A percentile compares a stretch with the other conserved stretches of the same genome.
Evolutionary conservation across 495 filamentous ascomycete genomes (phyloP).

Genomic region (Sordaria brevicollis): DNA sequence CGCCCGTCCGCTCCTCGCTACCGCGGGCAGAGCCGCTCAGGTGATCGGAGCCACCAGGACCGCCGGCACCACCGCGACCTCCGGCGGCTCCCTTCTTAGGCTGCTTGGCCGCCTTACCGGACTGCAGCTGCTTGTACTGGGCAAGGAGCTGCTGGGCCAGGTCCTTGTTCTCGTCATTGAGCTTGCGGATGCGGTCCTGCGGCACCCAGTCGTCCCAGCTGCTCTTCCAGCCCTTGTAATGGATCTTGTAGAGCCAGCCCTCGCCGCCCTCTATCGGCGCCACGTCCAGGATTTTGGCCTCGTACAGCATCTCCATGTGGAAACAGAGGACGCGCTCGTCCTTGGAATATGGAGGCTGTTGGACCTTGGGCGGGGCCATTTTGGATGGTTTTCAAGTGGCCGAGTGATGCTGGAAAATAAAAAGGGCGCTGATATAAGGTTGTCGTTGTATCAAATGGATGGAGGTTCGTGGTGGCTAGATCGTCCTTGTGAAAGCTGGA

Average conservation of each 20-base stretch:
- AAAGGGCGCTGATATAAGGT: neutral
- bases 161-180: slow-evolving; percentile 86
- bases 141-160: slow-evolving; percentile 58
- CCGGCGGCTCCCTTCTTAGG: slow-evolving; percentile 41
- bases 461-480: neutral
- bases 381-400: neutral
- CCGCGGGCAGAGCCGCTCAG: slow-evolving; percentile 69
- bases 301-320: slow-evolving; percentile 91
- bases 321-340: slow-evolving; percentile 96
- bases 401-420: neutral
- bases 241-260: slow-evolving; percentile 75
- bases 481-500: neutral
- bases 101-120: slow-evolving; percentile 36
- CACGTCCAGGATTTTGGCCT: slow-evolving; percentile 86
- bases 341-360: slow-evolving; percentile 56
- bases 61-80: slow-evolving; percentile 43
- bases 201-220: slow-evolving; percentile 99
- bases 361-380: slow-evolving; percentile 32
- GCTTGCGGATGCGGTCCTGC: slow-evolving; percentile 86
- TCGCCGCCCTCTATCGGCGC: slow-evolving; percentile 58
- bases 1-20: slow-evolving; percentile 78
- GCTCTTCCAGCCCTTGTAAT: slow-evolving; percentile 99
- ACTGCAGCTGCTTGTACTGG: slow-evolving; percentile 38
- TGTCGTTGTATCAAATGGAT: neutral
- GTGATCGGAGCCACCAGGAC: slow-evolving; percentile 58